phyloP scores from a whole-genome alignment of 2,329 filamentous ascomycete species.

The Thelonectria discophora region DNA sequence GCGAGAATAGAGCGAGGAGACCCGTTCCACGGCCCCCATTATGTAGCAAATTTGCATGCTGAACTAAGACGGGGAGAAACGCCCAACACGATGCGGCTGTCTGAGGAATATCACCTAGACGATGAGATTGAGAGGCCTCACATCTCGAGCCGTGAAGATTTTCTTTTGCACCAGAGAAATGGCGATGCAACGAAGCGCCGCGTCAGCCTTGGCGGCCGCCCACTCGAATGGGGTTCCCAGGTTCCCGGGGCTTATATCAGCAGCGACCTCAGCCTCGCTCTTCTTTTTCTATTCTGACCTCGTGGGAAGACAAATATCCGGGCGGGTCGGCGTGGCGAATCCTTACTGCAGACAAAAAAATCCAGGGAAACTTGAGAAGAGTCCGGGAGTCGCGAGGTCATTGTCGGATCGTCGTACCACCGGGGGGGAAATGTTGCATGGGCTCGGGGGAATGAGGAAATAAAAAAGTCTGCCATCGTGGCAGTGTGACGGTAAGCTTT shows the following conservation, averaged over 20 bases:
- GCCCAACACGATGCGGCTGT: neutral
- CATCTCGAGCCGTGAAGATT: too few relatives aligned
- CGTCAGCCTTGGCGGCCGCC: slow-evolving; percentile 21
- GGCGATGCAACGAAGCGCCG: slow-evolving; percentile 2
- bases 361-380: neutral
- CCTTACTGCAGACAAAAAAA: neutral
- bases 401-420: neutral
- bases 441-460: neutral
- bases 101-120: neutral
- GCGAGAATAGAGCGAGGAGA: neutral
- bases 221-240: slow-evolving; percentile 1
- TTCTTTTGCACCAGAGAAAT: neutral
- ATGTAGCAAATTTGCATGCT: neutral
- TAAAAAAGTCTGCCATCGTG: neutral
- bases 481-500: neutral
- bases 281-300: slow-evolving; percentile 2
- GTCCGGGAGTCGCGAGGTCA: neutral
- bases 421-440: neutral
- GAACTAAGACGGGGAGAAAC: neutral
- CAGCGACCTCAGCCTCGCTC: slow-evolving; percentile 11
- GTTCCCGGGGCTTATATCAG: slow-evolving; percentile 15
- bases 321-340: slow-evolving; percentile 1
- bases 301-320: neutral
- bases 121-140: too few relatives aligned
- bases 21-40: slow-evolving; percentile 1